Conservation (phyloP, 208 protist species). For the Leishmania lainsoni region DNA sequence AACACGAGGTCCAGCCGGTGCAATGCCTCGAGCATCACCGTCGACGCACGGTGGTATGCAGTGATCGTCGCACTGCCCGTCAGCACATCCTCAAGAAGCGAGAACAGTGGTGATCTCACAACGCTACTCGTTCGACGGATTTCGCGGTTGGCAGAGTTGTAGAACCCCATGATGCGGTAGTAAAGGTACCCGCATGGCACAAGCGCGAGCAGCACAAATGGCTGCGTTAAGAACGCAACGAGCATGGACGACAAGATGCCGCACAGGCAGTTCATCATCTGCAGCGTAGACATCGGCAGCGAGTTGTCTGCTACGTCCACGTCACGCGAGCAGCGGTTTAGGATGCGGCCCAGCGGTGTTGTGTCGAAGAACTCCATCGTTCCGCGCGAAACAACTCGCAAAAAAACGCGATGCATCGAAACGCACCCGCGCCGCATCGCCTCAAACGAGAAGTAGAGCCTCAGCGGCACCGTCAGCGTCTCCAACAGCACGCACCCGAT, state of each 20-base stretch:
- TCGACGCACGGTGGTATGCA: slow-evolving; percentile 42
- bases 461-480: no score
- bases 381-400: not conserved
- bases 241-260: slow-evolving; percentile 52
- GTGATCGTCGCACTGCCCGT: slow-evolving; percentile 85
- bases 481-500: no score
- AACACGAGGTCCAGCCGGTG: slow-evolving; percentile 56
- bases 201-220: slow-evolving; percentile 49
- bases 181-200: slow-evolving; percentile 75
- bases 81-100: slow-evolving; percentile 92
- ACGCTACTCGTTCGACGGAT: slow-evolving; percentile 88
- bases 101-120: slow-evolving; percentile 92
- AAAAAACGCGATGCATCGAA: no score
- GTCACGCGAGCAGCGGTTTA: slow-evolving; percentile 96
- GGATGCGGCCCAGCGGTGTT: slow-evolving; percentile 92
- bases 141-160: slow-evolving; percentile 85
- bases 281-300: slow-evolving; percentile 32
- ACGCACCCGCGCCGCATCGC: no score
- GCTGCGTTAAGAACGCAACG: slow-evolving; percentile 50
- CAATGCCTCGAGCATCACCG: slow-evolving; percentile 39
- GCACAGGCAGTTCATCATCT: slow-evolving; percentile 46
- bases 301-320: slow-evolving; percentile 74
- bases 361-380: slow-evolving; percentile 94
- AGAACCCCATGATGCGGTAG: slow-evolving; percentile 91
- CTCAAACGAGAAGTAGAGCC: no score